Evolutionary conservation across 768 basidiomycete species (phyloP), one percentile per base, ranked within the genome.

Genomic region (Lyophyllum semitale): DNA sequence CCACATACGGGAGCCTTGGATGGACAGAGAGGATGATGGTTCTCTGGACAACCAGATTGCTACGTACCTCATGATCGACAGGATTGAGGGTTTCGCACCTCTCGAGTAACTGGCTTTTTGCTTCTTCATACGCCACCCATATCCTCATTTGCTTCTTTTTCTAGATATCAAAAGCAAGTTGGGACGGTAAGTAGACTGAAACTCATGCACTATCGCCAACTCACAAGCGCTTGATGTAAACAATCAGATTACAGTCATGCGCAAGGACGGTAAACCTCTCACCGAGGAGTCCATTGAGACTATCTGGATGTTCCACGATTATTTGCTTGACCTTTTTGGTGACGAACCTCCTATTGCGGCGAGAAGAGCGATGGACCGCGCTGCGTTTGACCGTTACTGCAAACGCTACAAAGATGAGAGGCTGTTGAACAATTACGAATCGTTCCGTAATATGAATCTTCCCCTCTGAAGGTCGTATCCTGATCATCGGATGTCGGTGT

Each of bases 271-370:
- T 18, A 38, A 50, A 41, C 57, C 53, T 1, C 57, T 54, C 35
- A 58, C 57, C 13, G 15, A 37, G 25, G 44, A 57, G 27, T 43
- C 60, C 17, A 64, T 64, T 35, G 63, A 63, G 56, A 64, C 65
- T 1, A 64, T 66, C n/a, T 64, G 71, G 62, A 70, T 71, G 68
- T 73, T 68, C 26, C 65, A 69, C 29, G 71, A 74, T 58, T 56
- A 65, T 47, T 46, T 72, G 6, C 62, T 73, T 27, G 59, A 60
- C 53, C 53, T 68, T 30, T 71, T 70, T 43, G 67, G 57, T 29
- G 50, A 56, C 20, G 49, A 51, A 4, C 43, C 48, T 20, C 11
- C 32, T 7, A 41, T 46, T 8, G 40, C 41, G n/a, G 37, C 43
- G 37, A 38, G 17, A 9, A 22, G 20, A 3, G 26, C 13, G 15